Evolutionary conservation across 2,329 filamentous ascomycete species (phyloP), one percentile per base, ranked within the genome.

Genomic region (Trichoderma endophyticum): DNA sequence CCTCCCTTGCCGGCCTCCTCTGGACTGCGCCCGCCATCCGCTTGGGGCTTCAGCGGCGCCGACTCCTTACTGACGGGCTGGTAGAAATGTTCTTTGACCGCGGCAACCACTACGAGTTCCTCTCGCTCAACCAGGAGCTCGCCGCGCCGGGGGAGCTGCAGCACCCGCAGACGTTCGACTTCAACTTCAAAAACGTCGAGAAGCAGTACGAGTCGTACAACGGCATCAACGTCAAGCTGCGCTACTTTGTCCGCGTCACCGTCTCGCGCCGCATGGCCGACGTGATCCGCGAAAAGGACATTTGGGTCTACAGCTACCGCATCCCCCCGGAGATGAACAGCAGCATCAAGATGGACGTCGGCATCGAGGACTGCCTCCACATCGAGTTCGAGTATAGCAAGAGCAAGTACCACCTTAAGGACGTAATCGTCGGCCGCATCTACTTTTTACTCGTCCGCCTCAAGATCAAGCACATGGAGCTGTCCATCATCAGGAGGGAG

Each of bases 171-270:
- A 98, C 95, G 63, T 98, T 97, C 83, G 94, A 97, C 77, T 99
- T 99, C 89, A 97, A 98, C 86, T 99, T 99, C 90, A 98, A 98
- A 84, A 99, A 98, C 83, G 94, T 99, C 78, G 96, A 99, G 88
- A 99, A 99, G 87, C 95, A 97, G 83, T 99, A 99, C 87, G 97
- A 99, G 84, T 98, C 95, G 75, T 99, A 99, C 88, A 97, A 97
- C 81, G 96, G 96, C 80, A 99, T 99, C 89, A 99, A 99, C 81
- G 96, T 99, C 79, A 97, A 97, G 86, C 89, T 99, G 81, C 94
- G 96, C 77, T 99, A 99, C 89, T 98, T 98, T 84, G 91, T 98
- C 72, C 93, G 95, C 77, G 96, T 98, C 77, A 99, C 96, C 43
- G 96, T 99, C 62, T 97, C 94, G 66, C 90, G 96, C 79, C 91